A percentile compares a stretch with the other conserved stretches of the same genome.
Conservation (phyloP, 768 basidiomycete species). For the Pleurotus platypus region DNA sequence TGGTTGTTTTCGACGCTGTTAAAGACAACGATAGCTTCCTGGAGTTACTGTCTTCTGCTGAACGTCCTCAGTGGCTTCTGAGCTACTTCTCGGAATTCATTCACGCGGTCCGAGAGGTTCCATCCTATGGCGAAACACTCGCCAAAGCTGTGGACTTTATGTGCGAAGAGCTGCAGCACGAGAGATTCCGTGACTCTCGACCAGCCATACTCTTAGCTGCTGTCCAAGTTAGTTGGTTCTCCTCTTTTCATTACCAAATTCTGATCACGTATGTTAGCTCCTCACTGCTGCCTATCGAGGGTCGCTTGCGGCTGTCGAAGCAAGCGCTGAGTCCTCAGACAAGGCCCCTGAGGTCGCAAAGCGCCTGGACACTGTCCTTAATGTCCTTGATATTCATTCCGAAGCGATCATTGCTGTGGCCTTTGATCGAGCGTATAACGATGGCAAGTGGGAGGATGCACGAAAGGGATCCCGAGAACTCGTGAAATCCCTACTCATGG, state of each 20-base stretch:
- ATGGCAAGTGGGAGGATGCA: slow-evolving; percentile 30
- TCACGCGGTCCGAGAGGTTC: slow-evolving; percentile 44
- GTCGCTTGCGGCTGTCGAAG: slow-evolving; percentile 11
- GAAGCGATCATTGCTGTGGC: slow-evolving; percentile 33
- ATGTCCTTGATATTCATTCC: slow-evolving; percentile 36
- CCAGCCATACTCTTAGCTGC: slow-evolving; percentile 60
- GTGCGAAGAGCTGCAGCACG: slow-evolving; percentile 80
- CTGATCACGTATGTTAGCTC: slow-evolving; percentile 19
- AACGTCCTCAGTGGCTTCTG: slow-evolving; percentile 44
- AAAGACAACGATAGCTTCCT: slow-evolving; percentile 69
- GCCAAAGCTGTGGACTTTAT: slow-evolving; percentile 71
- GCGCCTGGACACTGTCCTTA: slow-evolving; percentile 20
- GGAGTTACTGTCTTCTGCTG: slow-evolving; percentile 34
- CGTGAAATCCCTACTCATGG: slow-evolving; percentile 24
- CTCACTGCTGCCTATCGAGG: slow-evolving; percentile 26
- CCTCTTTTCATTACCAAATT: neutral
- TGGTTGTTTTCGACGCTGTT: slow-evolving; percentile 77
- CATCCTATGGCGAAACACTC: slow-evolving; percentile 60
- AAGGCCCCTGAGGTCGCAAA: slow-evolving; percentile 11
- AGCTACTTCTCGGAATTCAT: slow-evolving; percentile 67
- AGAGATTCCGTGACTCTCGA: slow-evolving; percentile 57
- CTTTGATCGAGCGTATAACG: slow-evolving; percentile 28
- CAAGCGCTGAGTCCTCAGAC: neutral
- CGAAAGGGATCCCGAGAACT: slow-evolving; percentile 31
- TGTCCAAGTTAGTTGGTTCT: slow-evolving; percentile 49